These are phyloP conservation scores for Trichocladium antarcticum DNA, from an alignment of 495 filamentous ascomycete genomes.

Conservation along the genomic window DNA sequence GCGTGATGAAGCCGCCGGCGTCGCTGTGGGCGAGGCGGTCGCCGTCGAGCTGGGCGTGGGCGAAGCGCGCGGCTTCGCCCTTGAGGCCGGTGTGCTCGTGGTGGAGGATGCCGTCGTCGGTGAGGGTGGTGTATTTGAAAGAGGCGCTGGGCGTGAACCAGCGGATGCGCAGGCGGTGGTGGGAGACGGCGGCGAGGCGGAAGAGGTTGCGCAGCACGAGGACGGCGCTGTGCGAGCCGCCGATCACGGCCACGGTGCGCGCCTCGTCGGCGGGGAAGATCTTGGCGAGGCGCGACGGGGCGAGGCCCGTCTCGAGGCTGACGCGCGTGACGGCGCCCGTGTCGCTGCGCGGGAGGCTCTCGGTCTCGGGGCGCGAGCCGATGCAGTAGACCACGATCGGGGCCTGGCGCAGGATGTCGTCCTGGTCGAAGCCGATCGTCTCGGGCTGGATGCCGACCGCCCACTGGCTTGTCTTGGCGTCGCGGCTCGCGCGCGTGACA, in stretches of 20 bases:
- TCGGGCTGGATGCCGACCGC: not conserved
- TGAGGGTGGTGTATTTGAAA: conserved; percentile 14
- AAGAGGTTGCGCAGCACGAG: conserved; percentile 34
- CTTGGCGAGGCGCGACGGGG: not conserved
- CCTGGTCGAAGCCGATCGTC: not conserved
- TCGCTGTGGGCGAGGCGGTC: conserved; percentile 31
- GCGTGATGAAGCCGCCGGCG: conserved; percentile 40
- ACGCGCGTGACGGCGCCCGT: not conserved
- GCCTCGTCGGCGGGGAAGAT: not conserved
- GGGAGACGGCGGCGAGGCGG: conserved; percentile 35
- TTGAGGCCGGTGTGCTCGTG: conserved; percentile 22
- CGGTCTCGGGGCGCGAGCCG: conserved; percentile 6
- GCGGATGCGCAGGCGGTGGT: conserved; percentile 29
- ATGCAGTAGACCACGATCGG: conserved; percentile 18
- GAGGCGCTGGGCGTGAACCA: conserved; percentile 18
- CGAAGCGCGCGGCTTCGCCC: conserved; percentile 15
- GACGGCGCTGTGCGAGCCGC: conserved; percentile 26
- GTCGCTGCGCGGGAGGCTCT: not conserved
- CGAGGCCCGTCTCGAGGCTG: conserved; percentile 12
- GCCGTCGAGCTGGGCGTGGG: conserved; percentile 20
- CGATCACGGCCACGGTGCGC: conserved; percentile 16
- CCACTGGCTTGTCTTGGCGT: conserved; percentile 7
- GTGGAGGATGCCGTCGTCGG: too few relatives aligned
- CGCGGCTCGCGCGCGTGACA: not conserved
- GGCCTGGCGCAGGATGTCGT: not conserved